Evolutionary conservation across 257 asterid genomes (phyloP).

Genomic region (Solanum infundibuliforme): DNA sequence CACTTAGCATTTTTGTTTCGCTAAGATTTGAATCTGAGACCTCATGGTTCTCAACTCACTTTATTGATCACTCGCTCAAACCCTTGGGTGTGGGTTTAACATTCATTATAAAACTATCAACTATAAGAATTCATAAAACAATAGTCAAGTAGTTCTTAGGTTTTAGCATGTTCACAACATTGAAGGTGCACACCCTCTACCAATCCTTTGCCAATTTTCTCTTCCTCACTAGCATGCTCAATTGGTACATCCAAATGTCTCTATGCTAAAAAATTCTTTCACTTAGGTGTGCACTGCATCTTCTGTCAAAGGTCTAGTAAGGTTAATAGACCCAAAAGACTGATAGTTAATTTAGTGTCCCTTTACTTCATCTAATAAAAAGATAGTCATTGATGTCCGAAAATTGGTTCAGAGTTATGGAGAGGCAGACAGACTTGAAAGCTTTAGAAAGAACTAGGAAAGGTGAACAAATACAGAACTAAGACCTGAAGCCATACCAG

Average conservation of each 20-base stretch:
- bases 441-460: neutral
- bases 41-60: neutral
- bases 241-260: neutral
- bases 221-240: neutral
- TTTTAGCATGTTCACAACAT: neutral
- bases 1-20: neutral
- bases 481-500: neutral
- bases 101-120: neutral
- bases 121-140: neutral
- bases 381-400: neutral
- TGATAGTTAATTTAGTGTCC: neutral
- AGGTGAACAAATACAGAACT: neutral
- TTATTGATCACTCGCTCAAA: neutral
- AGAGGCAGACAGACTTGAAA: neutral
- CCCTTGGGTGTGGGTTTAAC: neutral
- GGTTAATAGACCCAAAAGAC: neutral
- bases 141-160: neutral
- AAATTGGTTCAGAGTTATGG: neutral
- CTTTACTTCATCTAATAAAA: neutral
- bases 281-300: neutral
- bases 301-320: neutral
- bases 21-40: neutral
- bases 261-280: neutral
- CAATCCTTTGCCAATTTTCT: neutral
- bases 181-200: neutral